Base-by-base conservation (phyloP, 768 basidiomycete species). In the Podaxis mareebaensis region DNA sequence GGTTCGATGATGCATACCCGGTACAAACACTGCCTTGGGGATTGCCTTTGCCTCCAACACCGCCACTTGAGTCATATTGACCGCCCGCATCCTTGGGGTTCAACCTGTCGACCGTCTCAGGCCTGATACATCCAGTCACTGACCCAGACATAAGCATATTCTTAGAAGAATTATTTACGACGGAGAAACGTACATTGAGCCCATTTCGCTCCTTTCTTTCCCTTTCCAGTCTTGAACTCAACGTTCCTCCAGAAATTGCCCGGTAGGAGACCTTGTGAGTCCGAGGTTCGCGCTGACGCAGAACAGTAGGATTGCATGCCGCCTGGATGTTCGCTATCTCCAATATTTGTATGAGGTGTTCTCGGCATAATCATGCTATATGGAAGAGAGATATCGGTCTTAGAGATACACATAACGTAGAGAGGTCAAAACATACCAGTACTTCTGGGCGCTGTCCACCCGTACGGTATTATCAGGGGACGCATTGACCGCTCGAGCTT, bases 301-400 rank as follows among this genome's bases (percentile, higher is more conserved):
- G 84, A 82, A 64, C 84, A 85, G 67, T 83, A 85, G 2, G 82
- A 82, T 69, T 81, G 78, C 79, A 80, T 83, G 11, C 83, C 83
- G 38, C 83, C 83, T 1, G 82, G 79, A 60, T 79, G 73, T 65
- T 85, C 83, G 64, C 79, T 83, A 68, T 83, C 82, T 4, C 84
- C 84, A 61, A 86, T 81, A 66, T 83, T 78, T 12, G 84, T 85
- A 68, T 85, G 81, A 0, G 80, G 72, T 57, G 79, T 68, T n/a
- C 83, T 81, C 39, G 81, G 81, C 77, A 83, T 77, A 53, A 83
- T 81, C 78, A 83, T 80, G 63, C 81, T 81, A 53, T 7, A 49
- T 15, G 13, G 17, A 42, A 44, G 40, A 51, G 52, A 12, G 36
- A 24, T 28, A 62, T 40, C 11, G n/a, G 44, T 12, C 28, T n/a